A percentile compares a stretch with the other conserved stretches of the same genome.
Conservation (phyloP, 257 asterid species). For the Cordia subcordata region DNA sequence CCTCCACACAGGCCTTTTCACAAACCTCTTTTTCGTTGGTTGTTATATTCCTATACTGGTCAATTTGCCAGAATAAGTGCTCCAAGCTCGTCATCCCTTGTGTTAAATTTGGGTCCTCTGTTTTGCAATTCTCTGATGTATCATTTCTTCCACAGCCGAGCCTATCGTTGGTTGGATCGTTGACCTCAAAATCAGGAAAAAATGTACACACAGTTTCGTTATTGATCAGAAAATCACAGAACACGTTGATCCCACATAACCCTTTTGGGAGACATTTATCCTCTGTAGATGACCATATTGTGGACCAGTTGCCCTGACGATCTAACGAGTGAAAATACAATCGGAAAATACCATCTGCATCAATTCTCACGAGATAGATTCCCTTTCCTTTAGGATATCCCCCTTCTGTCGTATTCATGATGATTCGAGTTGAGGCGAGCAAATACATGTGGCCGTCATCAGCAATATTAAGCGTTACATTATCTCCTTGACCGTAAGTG, state of each 20-base stretch:
- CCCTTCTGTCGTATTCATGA: not conserved
- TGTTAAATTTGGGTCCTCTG: slow-evolving; percentile 11
- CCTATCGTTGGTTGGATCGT: not conserved
- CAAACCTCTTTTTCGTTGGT: slow-evolving; percentile 4
- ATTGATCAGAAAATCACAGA: slow-evolving; percentile 9
- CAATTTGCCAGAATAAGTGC: slow-evolving; percentile 10
- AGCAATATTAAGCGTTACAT: slow-evolving; percentile 8
- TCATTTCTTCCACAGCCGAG: slow-evolving; percentile 20
- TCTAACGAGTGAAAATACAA: slow-evolving; percentile 15
- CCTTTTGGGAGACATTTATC: slow-evolving; percentile 21
- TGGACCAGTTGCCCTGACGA: not conserved
- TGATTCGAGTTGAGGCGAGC: not conserved
- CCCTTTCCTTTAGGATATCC: not conserved
- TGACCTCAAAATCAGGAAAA: slow-evolving; percentile 14
- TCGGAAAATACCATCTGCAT: slow-evolving; percentile 21
- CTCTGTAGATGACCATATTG: slow-evolving; percentile 16
- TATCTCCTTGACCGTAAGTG: not conserved
- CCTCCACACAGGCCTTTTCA: slow-evolving; percentile 15
- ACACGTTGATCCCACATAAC: slow-evolving; percentile 23
- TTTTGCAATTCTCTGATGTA: slow-evolving; percentile 13
- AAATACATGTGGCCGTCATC: slow-evolving; percentile 1
- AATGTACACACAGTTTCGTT: slow-evolving; percentile 14
- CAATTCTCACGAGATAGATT: slow-evolving; percentile 13
- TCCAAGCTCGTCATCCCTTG: not conserved
- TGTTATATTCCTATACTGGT: slow-evolving; percentile 7